These are phyloP conservation scores for Tulasnella sp. DNA, from an alignment of 768 basidiomycete genomes.

Conservation along the genomic window DNA sequence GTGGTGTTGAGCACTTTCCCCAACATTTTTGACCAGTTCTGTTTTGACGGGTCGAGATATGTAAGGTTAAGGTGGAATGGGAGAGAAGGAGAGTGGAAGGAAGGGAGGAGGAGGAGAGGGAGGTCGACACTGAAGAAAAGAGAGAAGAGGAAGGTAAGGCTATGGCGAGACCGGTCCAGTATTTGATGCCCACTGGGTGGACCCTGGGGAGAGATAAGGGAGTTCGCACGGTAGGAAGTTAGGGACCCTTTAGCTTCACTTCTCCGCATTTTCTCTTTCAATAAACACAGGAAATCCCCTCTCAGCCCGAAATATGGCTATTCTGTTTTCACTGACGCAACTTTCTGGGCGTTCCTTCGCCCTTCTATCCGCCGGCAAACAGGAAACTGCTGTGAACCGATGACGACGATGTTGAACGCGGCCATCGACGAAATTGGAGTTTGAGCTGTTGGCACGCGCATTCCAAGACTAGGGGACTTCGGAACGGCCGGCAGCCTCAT, in stretches of 20 bases:
- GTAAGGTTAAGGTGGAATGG: background rate
- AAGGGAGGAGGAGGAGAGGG: background rate
- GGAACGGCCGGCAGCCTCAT: background rate
- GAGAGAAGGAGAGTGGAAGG: background rate
- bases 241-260: background rate
- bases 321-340: background rate
- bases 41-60: background rate
- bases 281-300: too few relatives aligned
- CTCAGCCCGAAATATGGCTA: background rate
- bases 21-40: constrained; percentile 1
- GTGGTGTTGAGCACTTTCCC: constrained; percentile 20
- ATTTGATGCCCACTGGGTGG: constrained; percentile 22
- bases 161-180: background rate
- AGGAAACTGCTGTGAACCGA: background rate
- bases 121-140: constrained; percentile 8
- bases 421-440: background rate
- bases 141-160: background rate
- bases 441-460: background rate
- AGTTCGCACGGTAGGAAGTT: constrained; percentile 1
- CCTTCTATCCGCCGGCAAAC: background rate
- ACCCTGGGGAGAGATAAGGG: constrained; percentile 7
- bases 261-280: background rate
- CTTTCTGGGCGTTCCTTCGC: background rate
- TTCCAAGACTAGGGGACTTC: background rate
- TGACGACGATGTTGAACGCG: background rate